Evolutionary conservation across 768 basidiomycete species (phyloP), one percentile per base, ranked within the genome.

Genomic region (Phaffia tasmanica): DNA sequence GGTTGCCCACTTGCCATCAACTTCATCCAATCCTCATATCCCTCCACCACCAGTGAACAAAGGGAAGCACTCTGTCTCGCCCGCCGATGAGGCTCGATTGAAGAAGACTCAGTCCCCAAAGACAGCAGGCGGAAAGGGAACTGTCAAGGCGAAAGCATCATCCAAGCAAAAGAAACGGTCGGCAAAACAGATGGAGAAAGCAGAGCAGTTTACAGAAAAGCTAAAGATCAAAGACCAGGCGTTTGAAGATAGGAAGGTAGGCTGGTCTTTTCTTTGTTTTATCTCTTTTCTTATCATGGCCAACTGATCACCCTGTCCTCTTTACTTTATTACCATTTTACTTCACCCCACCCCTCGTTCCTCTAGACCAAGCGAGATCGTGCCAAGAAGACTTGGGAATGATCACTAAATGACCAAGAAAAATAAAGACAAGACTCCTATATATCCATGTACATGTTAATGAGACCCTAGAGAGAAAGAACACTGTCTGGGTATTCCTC

Each of bases 301-400:
- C 11, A 42, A 42, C 35, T 42, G 35, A 42, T n/a, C 18, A 32
- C 21, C 27, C 15, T 14, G 19, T 50, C 7, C 47, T 18, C 3
- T 61, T 25, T 62, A n/a, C 27, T 42, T 8, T 11, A 25, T 29
- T 50, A n/a, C 29, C 9, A 7, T 49, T 23, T 11, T 27, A 11
- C 35, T 42, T 11, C 11, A 42, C 4, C 11, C 11, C 35, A 11
- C 35, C 11, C 35, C 35, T 42, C 35, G 4, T 42, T 42, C 11
- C 11, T n/a, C 7, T 29, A 62, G 61, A 25, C 53, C 32, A 62
- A 62, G 48, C 61, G 61, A 19, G 61, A 62, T 32, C 32, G 47
- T 32, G 61, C 61, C 21, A 62, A 62, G 61, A 62, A 51, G 61
- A 62, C 53, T 27, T 62, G 50, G 48, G 61, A 62, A n/a, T 62